These are phyloP conservation scores for Rosa multiflora DNA, from an alignment of 306 rosid species.

Conservation along the genomic window DNA sequence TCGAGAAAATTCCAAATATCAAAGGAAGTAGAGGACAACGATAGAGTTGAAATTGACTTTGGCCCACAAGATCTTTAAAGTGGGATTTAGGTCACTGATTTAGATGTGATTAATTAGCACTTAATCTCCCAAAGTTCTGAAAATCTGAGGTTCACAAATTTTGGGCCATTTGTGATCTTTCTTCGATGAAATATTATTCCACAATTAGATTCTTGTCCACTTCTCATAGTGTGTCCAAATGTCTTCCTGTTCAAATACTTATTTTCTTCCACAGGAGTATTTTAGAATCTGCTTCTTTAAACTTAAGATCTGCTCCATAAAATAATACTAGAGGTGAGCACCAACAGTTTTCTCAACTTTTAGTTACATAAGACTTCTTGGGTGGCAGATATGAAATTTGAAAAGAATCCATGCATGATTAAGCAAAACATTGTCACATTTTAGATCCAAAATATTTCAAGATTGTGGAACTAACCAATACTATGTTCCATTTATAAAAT, in stretches of 20 bases:
- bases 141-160: constrained; percentile 27
- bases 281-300: neutral
- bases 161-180: constrained; percentile 26
- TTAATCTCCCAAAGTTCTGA: constrained; percentile 7
- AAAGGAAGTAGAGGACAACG: constrained; percentile 33
- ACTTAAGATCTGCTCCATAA: neutral
- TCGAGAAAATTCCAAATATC: constrained; percentile 32
- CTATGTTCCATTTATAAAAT: no score
- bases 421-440: no score
- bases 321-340: neutral
- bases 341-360: no score
- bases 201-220: constrained; percentile 35
- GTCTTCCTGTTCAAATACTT: constrained; percentile 40
- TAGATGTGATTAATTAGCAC: no score
- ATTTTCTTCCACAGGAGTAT: neutral
- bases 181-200: constrained; percentile 26
- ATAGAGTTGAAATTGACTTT: constrained; percentile 7
- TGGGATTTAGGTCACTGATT: constrained; percentile 17
- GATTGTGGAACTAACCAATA: no score
- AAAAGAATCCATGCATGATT: no score
- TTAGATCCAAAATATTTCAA: no score
- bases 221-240: constrained; percentile 14
- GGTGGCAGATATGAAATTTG: no score
- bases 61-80: constrained; percentile 41
- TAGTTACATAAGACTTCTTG: no score